Evolutionary conservation across 2,329 filamentous ascomycete genomes (phyloP).

Genomic region (Ophiostoma novo-ulmi): DNA sequence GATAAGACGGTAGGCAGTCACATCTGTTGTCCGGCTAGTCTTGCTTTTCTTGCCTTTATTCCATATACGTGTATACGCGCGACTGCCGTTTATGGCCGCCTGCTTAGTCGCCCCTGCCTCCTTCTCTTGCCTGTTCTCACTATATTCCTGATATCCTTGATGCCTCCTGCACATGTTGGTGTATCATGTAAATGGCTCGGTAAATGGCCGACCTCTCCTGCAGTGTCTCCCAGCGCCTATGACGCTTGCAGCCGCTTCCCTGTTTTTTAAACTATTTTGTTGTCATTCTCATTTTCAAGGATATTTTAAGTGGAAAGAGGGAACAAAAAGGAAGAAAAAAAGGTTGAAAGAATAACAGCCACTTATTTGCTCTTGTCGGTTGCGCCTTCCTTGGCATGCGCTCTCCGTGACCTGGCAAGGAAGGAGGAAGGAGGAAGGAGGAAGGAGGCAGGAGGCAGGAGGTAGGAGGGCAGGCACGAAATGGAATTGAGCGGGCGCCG

Average conservation of each 20-base stretch:
- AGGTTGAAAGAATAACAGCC: not conserved
- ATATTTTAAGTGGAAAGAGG: not conserved
- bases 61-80: not conserved
- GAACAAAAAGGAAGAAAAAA: not conserved
- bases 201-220: not conserved
- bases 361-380: not conserved
- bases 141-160: too few species aligned
- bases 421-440: not conserved
- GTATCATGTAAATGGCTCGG: not conserved
- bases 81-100: not conserved
- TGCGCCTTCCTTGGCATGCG: constrained; percentile 5
- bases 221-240: not conserved
- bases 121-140: not conserved
- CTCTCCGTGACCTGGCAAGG: not conserved
- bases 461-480: not conserved
- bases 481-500: not conserved
- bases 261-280: not conserved
- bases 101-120: not conserved
- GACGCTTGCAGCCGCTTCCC: not conserved
- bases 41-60: too few species aligned
- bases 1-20: not conserved
- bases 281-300: not conserved
- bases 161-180: not conserved
- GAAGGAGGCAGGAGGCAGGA: too few species aligned
- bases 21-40: too few species aligned